phyloP scores from a whole-genome alignment of 495 filamentous ascomycete species.

The Hypoxylon trugodes region DNA sequence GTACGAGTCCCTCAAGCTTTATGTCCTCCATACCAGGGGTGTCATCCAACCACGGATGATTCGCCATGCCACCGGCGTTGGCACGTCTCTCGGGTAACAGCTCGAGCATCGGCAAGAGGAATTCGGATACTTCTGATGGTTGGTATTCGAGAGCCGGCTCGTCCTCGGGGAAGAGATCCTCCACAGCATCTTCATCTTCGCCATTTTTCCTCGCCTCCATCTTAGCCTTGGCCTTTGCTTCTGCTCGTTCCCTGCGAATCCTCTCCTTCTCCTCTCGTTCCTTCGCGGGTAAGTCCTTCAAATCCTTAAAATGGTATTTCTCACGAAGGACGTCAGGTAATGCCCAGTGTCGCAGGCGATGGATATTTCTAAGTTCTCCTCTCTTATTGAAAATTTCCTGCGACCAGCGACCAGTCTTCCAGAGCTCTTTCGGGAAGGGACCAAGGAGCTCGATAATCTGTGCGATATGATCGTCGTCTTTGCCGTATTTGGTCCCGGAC shows the following conservation, averaged over 20 bases:
- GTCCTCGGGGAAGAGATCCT: constrained; percentile 40
- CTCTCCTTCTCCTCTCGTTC: constrained; percentile 43
- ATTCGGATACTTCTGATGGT: constrained; percentile 71
- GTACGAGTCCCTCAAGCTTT: constrained; percentile 71
- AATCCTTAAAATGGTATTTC: constrained; percentile 91
- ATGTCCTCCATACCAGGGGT: constrained; percentile 87
- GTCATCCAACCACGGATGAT: constrained; percentile 79
- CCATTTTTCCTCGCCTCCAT: constrained; percentile 46
- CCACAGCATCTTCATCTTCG: constrained; percentile 45
- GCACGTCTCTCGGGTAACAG: constrained; percentile 85
- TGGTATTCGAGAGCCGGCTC: constrained; percentile 42
- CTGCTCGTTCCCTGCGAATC: constrained; percentile 46
- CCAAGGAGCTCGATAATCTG: constrained; percentile 99
- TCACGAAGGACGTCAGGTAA: constrained; percentile 92
- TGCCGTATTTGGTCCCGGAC: constrained; percentile 98
- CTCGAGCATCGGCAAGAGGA: constrained; percentile 93
- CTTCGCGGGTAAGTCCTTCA: constrained; percentile 47
- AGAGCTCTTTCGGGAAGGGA: constrained; percentile 90
- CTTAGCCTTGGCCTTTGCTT: constrained; percentile 64
- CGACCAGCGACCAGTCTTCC: constrained; percentile 91
- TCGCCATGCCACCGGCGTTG: constrained; percentile 94
- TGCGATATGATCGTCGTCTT: constrained; percentile 99
- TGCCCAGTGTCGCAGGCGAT: constrained; percentile 95
- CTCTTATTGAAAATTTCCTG: constrained; percentile 99
- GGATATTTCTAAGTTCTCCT: constrained; percentile 97